Base-by-base conservation (phyloP, 163 green algal species). In the Chlamydomonas reinhardtii region DNA sequence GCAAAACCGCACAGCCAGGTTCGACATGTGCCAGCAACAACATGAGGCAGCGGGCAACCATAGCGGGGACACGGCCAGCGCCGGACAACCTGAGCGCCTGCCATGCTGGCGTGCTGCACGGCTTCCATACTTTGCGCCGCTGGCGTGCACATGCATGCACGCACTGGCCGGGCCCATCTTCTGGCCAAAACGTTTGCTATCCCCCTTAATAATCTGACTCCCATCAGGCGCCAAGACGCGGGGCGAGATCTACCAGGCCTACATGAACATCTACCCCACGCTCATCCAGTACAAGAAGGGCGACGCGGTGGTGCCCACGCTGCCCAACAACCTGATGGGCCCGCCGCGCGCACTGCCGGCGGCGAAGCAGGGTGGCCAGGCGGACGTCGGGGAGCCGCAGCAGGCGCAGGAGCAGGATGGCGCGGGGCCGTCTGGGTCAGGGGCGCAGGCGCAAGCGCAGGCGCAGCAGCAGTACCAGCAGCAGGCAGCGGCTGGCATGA, bases 241-340 rank as follows among this genome's bases (percentile, higher is more conserved):
- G 34, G 92, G 98, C 43, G 96, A 99, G 71, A 99, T 99, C 76
- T 99, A 99, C 92, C 79, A 94, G 61, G 98, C 98, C 1, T 99
- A 99, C 92, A 97, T 99, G 91, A 97, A 97, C 86, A 99, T 99
- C 87, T 99, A 99, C 88, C 97, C 98, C 27, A 96, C 98, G 48
- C 92, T 99, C 72, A 91, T 95, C 65, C 91, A 97, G 88, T 99
- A 98, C 89, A 92, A 94, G 73, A 99, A 99, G 91, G 94, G 95
- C 16, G 93, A 93, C 35, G 87, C 85, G 65, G 76, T 32, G 56
- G 54, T 74, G 29, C 74, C 78, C 27, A 22, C 71, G 43, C 34
- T 80, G 52, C 56, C 66, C 22, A 25, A 11, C 34, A 62, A 65
- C 59, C 19, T 73, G n/a, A 79, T 73, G 71, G 71, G 72, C 34